These are phyloP conservation scores for Coemansia sp. DNA, from an alignment of 192 early-diverging fungal species.

Conservation along the genomic window DNA sequence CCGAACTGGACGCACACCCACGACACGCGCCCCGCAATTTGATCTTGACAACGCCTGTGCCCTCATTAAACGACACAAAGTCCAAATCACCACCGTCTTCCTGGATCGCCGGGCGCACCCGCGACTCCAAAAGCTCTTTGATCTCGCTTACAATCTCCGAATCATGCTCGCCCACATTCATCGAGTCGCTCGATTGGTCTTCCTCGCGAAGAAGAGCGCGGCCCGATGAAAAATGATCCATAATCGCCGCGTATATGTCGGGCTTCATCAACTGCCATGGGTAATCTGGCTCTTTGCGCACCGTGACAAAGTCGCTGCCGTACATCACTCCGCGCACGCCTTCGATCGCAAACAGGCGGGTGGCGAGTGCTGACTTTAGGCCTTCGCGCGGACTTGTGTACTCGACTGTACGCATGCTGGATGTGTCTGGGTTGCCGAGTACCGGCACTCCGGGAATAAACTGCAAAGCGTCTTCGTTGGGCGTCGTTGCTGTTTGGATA, in stretches of 20 bases:
- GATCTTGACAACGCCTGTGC: conserved; percentile 83
- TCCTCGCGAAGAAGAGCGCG: conserved; percentile 70
- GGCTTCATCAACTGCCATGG: conserved; percentile 98
- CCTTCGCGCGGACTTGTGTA: conserved; percentile 76
- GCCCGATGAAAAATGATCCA: conserved; percentile 89
- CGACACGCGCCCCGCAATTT: conserved; percentile 94
- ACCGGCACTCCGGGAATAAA: conserved; percentile 94
- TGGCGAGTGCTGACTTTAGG: conserved; percentile 84
- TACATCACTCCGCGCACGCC: conserved; percentile 89
- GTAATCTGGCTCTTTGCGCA: conserved; percentile 85
- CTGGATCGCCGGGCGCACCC: conserved; percentile 95
- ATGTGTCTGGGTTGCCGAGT: conserved; percentile 46
- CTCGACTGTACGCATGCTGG: conserved; percentile 70
- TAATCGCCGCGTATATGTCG: conserved; percentile 93
- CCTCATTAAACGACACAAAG: conserved; percentile 81
- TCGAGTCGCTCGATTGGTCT: conserved; percentile 21
- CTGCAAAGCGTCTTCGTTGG: conserved; percentile 93
- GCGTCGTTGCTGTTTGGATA: conserved; percentile 87
- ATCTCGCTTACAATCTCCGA: conserved; percentile 96
- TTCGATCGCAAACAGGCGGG: conserved; percentile 88
- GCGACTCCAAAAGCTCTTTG: conserved; percentile 94
- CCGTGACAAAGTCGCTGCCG: conserved; percentile 92
- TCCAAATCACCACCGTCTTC: conserved; percentile 99
- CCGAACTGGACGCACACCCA: conserved; percentile 82
- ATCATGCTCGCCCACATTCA: conserved; percentile 65